Evolutionary conservation across 2,329 filamentous ascomycete species (phyloP).

Genomic region (Harringtonia lauricola): DNA sequence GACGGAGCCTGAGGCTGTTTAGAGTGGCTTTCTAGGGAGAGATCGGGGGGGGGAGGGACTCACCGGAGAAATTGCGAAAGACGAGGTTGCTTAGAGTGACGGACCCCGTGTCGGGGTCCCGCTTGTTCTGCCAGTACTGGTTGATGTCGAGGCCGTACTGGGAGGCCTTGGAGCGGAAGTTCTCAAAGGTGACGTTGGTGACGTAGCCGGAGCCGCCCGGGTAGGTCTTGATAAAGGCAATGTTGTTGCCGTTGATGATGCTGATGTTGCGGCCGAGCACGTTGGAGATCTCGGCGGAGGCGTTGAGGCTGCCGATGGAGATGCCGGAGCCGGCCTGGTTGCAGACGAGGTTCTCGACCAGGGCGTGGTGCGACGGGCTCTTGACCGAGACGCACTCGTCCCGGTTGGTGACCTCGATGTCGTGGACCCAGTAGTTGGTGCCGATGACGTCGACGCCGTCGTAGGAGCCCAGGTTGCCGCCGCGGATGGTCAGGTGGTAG

Average conservation of each 20-base stretch:
- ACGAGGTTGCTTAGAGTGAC: constrained; percentile 6
- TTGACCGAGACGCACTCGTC: constrained; percentile 27
- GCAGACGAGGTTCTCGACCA: constrained; percentile 23
- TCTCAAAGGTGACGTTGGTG: constrained; percentile 20
- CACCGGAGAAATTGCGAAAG: constrained; percentile 19
- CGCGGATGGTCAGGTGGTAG: constrained; percentile 25
- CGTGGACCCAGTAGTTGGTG: constrained; percentile 25
- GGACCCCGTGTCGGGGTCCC: constrained; percentile 4
- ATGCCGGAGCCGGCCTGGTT: constrained; percentile 25
- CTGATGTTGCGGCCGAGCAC: constrained; percentile 22
- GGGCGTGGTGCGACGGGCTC: constrained; percentile 21
- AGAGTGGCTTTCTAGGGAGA: neutral
- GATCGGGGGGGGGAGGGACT: too few relatives aligned
- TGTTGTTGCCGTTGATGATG: constrained; percentile 22
- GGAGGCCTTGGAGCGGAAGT: constrained; percentile 8
- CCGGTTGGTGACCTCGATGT: constrained; percentile 24
- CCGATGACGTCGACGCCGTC: constrained; percentile 25
- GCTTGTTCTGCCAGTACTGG: constrained; percentile 7
- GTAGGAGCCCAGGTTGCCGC: constrained; percentile 22
- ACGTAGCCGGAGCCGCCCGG: constrained; percentile 25
- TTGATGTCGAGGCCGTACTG: constrained; percentile 8
- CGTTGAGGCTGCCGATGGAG: constrained; percentile 23
- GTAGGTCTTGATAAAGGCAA: constrained; percentile 27
- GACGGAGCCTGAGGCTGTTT: constrained; percentile 15
- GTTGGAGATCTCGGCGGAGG: constrained; percentile 19